phyloP scores from a whole-genome alignment of 306 rosid species.

The Sesbania bispinosa region DNA sequence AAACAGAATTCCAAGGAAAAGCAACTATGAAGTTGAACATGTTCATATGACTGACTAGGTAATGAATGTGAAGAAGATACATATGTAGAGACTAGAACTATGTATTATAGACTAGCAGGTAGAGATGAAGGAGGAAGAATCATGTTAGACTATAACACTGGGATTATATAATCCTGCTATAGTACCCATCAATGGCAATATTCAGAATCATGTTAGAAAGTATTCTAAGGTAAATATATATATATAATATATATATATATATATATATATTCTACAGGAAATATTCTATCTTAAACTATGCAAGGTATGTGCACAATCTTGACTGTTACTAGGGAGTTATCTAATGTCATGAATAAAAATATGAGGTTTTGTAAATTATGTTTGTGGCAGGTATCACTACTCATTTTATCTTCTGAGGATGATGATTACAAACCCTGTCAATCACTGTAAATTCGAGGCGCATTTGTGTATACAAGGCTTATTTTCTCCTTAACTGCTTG shows the following conservation, averaged over 20 bases:
- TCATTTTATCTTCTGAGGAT: background rate
- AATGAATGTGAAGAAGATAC: background rate
- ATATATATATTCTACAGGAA: background rate
- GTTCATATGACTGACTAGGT: background rate
- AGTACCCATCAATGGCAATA: too few species aligned
- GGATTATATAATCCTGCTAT: background rate
- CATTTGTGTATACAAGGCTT: slow-evolving; percentile 62
- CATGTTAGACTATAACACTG: too few species aligned
- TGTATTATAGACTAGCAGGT: too few species aligned
- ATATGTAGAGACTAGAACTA: background rate
- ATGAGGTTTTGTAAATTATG: too few species aligned
- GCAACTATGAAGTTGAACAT: background rate
- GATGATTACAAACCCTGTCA: slow-evolving; percentile 58
- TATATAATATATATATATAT: too few species aligned
- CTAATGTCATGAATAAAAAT: background rate
- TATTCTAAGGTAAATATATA: background rate
- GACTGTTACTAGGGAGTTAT: background rate
- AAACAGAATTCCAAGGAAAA: background rate
- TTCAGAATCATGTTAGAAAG: background rate
- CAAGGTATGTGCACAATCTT: background rate
- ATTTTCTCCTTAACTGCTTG: slow-evolving; percentile 55
- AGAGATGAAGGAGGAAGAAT: background rate
- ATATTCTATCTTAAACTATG: background rate
- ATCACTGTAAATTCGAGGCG: slow-evolving; percentile 72
- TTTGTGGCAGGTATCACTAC: background rate